Percentiles rank a stretch among this genome's conserved stretches.
These are phyloP conservation scores for Steccherinum ochraceum DNA, from an alignment of 768 basidiomycete species.

Conservation along the genomic window DNA sequence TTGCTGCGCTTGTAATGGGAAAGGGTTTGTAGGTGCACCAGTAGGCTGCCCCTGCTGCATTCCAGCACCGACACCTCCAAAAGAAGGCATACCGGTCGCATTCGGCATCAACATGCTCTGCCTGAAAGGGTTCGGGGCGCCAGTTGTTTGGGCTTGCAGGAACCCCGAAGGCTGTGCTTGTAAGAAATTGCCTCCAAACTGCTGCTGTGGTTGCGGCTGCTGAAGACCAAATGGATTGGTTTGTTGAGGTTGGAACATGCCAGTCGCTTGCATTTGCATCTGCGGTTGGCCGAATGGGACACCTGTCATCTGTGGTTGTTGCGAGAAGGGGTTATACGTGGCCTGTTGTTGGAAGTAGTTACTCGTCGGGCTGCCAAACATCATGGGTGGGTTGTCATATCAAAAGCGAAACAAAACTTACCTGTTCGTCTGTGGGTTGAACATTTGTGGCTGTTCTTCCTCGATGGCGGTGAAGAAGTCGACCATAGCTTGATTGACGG, in stretches of 20 bases:
- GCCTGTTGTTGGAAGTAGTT: slow-evolving; percentile 53
- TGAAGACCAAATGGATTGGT: slow-evolving; percentile 44
- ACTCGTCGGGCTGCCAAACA: slow-evolving; percentile 39
- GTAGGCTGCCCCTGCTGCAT: slow-evolving; percentile 6
- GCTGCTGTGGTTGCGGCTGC: slow-evolving; percentile 19
- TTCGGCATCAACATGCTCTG: slow-evolving; percentile 43
- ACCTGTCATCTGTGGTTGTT: slow-evolving; percentile 38
- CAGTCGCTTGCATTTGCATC: slow-evolving; percentile 39
- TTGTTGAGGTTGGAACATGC: slow-evolving; percentile 45
- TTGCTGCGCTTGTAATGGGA: neutral
- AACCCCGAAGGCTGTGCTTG: slow-evolving; percentile 45
- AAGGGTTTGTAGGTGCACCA: slow-evolving; percentile 1
- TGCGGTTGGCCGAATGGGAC: slow-evolving; percentile 31
- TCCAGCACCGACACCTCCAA: slow-evolving; percentile 5
- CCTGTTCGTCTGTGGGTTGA: slow-evolving; percentile 59
- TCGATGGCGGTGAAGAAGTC: slow-evolving; percentile 94
- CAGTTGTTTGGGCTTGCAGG: slow-evolving; percentile 42
- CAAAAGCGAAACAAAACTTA: slow-evolving; percentile 21
- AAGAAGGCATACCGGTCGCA: slow-evolving; percentile 19
- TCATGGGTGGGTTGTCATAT: too few relatives aligned
- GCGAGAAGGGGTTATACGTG: slow-evolving; percentile 72
- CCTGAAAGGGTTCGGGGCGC: slow-evolving; percentile 43
- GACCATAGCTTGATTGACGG: slow-evolving; percentile 43
- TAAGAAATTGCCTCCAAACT: slow-evolving; percentile 39
- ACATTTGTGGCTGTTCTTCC: slow-evolving; percentile 66